phyloP scores from a whole-genome alignment of 495 filamentous ascomycete species.

The Paragyromitra xinjiangensis region DNA sequence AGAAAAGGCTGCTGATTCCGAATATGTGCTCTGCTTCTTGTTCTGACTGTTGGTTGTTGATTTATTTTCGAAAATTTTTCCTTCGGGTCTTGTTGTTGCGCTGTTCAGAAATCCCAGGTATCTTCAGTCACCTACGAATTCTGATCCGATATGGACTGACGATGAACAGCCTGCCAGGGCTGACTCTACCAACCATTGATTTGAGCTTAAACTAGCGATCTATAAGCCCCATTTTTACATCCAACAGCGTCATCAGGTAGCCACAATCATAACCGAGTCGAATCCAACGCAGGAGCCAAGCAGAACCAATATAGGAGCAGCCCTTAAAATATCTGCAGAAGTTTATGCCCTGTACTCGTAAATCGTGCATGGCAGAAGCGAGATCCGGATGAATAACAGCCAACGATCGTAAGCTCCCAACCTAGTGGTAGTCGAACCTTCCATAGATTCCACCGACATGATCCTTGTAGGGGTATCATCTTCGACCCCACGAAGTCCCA shows the following conservation, averaged over 20 bases:
- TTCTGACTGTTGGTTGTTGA: no score
- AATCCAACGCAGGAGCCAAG: neutral
- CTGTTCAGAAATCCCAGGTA: neutral
- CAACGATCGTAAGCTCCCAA: neutral
- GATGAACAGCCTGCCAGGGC: neutral
- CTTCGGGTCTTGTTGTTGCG: no score
- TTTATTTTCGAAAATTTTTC: no score
- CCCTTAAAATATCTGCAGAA: neutral
- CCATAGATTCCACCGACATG: slow-evolving; percentile 2
- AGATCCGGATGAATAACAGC: neutral
- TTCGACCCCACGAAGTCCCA: slow-evolving; percentile 3
- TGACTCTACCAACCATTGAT: neutral
- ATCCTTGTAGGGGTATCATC: neutral
- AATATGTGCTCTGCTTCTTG: no score
- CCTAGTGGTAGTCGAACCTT: neutral
- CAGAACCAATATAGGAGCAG: neutral
- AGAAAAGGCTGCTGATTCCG: no score
- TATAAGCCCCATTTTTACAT: neutral
- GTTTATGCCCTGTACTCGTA: neutral
- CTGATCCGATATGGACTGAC: neutral
- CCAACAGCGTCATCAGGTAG: neutral
- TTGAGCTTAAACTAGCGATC: neutral
- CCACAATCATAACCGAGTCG: neutral
- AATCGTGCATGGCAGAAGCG: slow-evolving; percentile 8
- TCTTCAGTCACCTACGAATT: no score